A percentile compares a stretch with the other conserved stretches of the same genome.
phyloP scores from a whole-genome alignment of 371 early-diverging fungal genomes.

The Paraphysoderma sedebokerense region DNA sequence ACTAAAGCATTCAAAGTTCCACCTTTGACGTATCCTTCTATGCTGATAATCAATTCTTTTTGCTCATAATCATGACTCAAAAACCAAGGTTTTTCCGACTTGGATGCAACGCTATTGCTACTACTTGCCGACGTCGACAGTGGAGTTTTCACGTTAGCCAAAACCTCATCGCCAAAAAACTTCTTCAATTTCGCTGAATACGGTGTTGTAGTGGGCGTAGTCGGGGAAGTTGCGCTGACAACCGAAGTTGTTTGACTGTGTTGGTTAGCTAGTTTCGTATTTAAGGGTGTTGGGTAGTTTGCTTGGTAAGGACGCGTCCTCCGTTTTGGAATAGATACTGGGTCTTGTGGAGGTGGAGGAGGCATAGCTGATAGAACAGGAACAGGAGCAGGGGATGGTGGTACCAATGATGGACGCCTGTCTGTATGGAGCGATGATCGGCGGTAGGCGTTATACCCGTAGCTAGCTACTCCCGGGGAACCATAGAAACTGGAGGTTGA shows the following conservation, averaged over 20 bases:
- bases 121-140: conserved; percentile 9
- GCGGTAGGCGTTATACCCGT: too few species aligned
- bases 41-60: conserved; percentile 54
- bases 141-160: conserved; percentile 10
- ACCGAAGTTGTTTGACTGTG: conserved; percentile 8
- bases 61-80: conserved; percentile 49
- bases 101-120: neutral
- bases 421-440: too few species aligned
- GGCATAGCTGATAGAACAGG: neutral
- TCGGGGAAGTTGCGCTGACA: neutral
- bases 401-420: neutral
- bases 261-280: too few species aligned
- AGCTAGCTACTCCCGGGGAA: too few species aligned
- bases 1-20: conserved; percentile 66
- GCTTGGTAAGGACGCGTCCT: too few species aligned
- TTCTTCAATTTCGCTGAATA: conserved; percentile 28
- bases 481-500: neutral
- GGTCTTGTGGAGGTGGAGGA: conserved; percentile 9
- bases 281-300: too few species aligned
- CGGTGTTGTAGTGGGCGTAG: conserved; percentile 1
- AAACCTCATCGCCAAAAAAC: conserved; percentile 48
- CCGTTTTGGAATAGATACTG: too few species aligned
- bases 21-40: conserved; percentile 71
- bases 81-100: conserved; percentile 36
- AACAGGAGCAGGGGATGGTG: neutral